Percentiles rank a stretch among this genome's conserved stretches.
Evolutionary conservation across 192 early-diverging fungal genomes (phyloP).

Genomic region (Umbelopsis sp.): DNA sequence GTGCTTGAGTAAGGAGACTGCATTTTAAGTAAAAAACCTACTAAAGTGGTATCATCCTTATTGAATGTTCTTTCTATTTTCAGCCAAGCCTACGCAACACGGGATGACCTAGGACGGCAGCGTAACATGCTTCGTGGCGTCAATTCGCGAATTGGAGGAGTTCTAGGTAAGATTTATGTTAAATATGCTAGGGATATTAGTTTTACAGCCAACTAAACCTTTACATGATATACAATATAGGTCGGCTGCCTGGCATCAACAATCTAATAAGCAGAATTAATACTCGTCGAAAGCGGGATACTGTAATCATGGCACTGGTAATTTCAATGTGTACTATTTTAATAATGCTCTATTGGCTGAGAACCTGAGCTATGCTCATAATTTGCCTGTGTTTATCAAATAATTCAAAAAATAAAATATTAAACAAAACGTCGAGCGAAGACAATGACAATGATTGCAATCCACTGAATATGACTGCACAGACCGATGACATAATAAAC

Average conservation of each 20-base stretch:
- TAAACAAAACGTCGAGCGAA: background rate
- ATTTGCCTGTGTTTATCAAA: background rate
- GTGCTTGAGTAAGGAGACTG: constrained; percentile 67
- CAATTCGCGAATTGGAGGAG: constrained; percentile 53
- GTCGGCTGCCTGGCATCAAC: constrained; percentile 70
- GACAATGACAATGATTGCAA: background rate
- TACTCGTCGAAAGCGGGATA: constrained; percentile 65
- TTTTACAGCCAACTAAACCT: background rate
- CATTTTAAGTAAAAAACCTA: background rate
- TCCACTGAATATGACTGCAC: background rate
- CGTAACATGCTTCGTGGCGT: constrained; percentile 55
- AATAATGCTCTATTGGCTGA: constrained; percentile 38
- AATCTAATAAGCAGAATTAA: constrained; percentile 71
- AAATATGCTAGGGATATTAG: background rate
- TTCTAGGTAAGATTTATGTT: constrained; percentile 47
- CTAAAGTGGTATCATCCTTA: background rate
- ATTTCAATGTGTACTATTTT: constrained; percentile 60
- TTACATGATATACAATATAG: constrained; percentile 20
- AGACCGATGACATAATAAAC: background rate
- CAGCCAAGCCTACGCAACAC: constrained; percentile 76
- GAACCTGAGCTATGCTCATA: constrained; percentile 18
- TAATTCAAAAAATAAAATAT: constrained; percentile 5
- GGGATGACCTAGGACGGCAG: constrained; percentile 67
- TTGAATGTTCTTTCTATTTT: background rate
- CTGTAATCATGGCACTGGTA: constrained; percentile 71